These are phyloP conservation scores for Schoenoplectus tabernaemontani DNA, from an alignment of 202 grass and related monocot genomes.

Conservation along the genomic window DNA sequence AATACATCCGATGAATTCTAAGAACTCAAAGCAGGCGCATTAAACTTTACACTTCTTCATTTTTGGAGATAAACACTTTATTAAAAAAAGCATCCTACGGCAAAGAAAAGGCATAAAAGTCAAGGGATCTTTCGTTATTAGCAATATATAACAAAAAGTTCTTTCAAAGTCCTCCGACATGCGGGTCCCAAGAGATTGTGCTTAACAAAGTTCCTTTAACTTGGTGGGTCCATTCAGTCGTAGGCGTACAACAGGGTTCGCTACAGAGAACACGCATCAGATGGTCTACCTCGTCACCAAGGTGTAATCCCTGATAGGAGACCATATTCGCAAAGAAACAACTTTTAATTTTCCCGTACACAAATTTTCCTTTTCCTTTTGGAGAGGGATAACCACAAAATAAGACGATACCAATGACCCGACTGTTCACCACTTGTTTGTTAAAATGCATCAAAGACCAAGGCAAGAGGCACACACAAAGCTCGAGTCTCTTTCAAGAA, in stretches of 20 bases:
- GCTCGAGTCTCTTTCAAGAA: conserved; percentile 33
- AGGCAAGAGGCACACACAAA: conserved; percentile 6
- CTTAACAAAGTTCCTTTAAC: too few species aligned
- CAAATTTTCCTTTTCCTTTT: conserved; percentile 11
- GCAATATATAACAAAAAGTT: too few species aligned
- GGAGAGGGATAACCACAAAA: not conserved
- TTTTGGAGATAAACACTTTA: too few species aligned
- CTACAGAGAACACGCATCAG: not conserved
- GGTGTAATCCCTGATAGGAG: not conserved
- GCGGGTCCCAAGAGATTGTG: not conserved
- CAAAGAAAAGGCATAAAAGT: not conserved
- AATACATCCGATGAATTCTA: too few species aligned
- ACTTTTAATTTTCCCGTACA: not conserved
- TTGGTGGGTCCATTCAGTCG: not conserved
- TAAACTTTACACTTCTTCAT: not conserved
- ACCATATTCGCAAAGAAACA: conserved; percentile 3
- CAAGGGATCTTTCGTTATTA: not conserved
- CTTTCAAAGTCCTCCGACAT: too few species aligned
- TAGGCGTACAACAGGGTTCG: not conserved
- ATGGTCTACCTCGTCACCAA: not conserved
- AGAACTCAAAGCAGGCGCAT: not conserved
- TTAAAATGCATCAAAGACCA: conserved; percentile 3
- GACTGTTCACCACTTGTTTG: conserved; percentile 2
- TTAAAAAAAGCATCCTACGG: not conserved
- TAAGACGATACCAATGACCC: not conserved